Evolutionary conservation across 805 yeast genomes (phyloP), one percentile per base, ranked within the genome.

Genomic region (Wickerhamiella australiensis): DNA sequence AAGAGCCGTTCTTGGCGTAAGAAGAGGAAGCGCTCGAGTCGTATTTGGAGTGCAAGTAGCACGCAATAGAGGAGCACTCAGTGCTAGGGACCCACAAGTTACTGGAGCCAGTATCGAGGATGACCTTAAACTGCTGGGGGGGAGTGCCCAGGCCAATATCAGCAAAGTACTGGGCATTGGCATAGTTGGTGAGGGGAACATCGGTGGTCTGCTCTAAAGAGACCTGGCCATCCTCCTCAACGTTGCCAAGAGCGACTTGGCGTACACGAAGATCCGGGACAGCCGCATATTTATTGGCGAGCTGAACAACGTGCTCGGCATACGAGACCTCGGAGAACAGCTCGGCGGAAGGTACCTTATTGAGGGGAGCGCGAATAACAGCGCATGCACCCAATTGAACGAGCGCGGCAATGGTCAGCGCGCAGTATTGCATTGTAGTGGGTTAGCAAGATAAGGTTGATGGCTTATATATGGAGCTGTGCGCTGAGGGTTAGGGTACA

Each of bases 91-190:
- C 86, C 98, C 98, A 92, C 70, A 92, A 74, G 69, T 92, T 92
- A 42, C 96, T 84, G 42, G 95, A 85, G 37, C 98, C 98, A 22
- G 98, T 90, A 68, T 92, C 98, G 61, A 92, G 74, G 55, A 92
- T 79, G 46, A 92, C 97, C 74, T 90, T 90, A 70, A 92, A 92
- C 15, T 76, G 65, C 72, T 92, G 98, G 46, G 84, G 85, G 8
- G 98, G 98, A 37, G 95, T 83, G 58, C 98, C 98, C 52, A 92
- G 62, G 51, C 79, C 72, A 59, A 92, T 84, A 63, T 90, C 96
- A 41, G 98, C 82, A 66, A 75, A 92, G 69, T 92, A 90, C 71
- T 92, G 98, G 40, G 97, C 97, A 65, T 92, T 92, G 69, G 85
- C 68, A 68, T 90, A 92, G 72, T 92, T 88, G 56, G 92, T 81